A percentile compares a stretch with the other conserved stretches of the same genome.
These are phyloP conservation scores for Phycomyces nitens DNA, from an alignment of 192 early-diverging fungal species.

Conservation along the genomic window DNA sequence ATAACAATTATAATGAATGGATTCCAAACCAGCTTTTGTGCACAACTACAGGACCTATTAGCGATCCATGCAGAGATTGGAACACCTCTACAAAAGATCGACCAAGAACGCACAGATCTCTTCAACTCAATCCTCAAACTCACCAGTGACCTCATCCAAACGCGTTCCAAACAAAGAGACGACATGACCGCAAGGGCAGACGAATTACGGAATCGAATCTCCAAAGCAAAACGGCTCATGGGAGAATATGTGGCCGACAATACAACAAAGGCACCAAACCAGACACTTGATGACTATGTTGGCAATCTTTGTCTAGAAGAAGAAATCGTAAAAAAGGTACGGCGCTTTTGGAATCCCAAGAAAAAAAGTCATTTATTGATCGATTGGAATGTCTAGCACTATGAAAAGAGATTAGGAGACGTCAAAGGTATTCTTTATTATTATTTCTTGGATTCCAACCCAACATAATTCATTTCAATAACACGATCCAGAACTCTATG, in stretches of 20 bases:
- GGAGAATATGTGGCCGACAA: conserved; percentile 9
- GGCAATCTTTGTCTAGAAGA: background rate
- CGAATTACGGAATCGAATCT: too few relatives aligned
- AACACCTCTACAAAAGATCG: background rate
- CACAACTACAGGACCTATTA: background rate
- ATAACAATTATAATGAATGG: too few relatives aligned
- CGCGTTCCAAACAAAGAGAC: background rate
- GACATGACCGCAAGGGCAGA: too few relatives aligned
- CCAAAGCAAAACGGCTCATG: background rate
- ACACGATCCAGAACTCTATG: conserved; percentile 28
- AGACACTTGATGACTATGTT: background rate
- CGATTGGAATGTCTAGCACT: conserved; percentile 3
- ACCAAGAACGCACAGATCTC: background rate
- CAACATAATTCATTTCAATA: too few relatives aligned
- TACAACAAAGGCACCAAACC: background rate
- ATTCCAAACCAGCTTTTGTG: too few relatives aligned
- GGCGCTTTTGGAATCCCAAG: background rate
- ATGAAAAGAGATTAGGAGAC: conserved; percentile 10
- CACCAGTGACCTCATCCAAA: background rate
- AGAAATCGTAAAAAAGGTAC: conserved; percentile 6
- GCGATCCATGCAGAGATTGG: conserved; percentile 2
- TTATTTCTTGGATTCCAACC: background rate
- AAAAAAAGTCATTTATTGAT: background rate
- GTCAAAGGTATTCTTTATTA: conserved; percentile 16
- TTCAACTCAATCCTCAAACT: background rate